Evolutionary conservation across 1,139 yeast genomes (phyloP).

Genomic region (Eremothecium coryli): DNA sequence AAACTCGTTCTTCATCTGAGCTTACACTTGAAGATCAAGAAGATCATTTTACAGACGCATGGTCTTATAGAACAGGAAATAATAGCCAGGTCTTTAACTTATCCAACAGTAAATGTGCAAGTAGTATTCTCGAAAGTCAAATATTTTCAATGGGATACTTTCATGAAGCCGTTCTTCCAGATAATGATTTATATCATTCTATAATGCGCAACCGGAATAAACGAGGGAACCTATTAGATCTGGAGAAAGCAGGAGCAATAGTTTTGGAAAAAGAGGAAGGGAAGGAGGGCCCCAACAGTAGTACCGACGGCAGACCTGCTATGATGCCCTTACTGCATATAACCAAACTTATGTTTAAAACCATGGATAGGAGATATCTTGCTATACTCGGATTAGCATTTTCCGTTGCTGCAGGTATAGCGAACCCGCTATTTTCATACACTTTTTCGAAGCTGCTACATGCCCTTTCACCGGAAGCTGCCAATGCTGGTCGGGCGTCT

Average conservation of each 20-base stretch:
- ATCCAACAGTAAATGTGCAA: background rate
- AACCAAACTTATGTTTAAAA: slow-evolving; percentile 32
- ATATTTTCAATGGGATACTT: slow-evolving; percentile 1
- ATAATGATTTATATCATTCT: background rate
- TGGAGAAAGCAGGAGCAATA: background rate
- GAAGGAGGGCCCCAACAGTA: background rate
- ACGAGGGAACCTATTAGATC: background rate
- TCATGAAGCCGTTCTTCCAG: background rate
- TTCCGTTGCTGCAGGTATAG: slow-evolving; percentile 50
- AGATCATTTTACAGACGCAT: background rate
- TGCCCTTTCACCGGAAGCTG: slow-evolving; percentile 39
- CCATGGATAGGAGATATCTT: slow-evolving; percentile 20
- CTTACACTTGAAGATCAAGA: background rate
- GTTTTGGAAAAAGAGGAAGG: background rate
- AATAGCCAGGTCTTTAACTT: background rate
- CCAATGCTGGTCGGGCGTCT: slow-evolving; percentile 30
- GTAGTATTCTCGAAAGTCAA: background rate
- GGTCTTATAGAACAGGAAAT: background rate
- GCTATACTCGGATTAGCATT: slow-evolving; percentile 40
- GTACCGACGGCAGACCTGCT: slow-evolving; percentile 12
- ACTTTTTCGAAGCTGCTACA: slow-evolving; percentile 60
- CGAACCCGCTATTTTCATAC: slow-evolving; percentile 71
- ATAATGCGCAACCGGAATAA: background rate
- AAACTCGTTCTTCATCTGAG: background rate
- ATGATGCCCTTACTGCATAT: slow-evolving; percentile 32